Base-by-base conservation (phyloP, 2,329 filamentous ascomycete species). In the Diaporthe capsici region DNA sequence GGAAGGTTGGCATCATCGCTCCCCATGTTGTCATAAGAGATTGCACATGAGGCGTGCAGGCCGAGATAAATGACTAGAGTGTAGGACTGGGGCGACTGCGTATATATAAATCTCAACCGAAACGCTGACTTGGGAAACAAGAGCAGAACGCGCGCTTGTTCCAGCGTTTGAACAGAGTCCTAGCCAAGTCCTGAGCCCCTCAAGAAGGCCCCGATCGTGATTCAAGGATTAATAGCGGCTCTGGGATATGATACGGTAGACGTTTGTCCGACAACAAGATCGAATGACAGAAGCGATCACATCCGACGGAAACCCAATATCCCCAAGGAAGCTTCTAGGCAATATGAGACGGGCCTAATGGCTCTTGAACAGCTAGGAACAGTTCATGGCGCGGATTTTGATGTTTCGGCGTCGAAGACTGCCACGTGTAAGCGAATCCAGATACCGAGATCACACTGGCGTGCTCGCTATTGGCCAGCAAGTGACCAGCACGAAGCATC, bases 271-370 rank as follows among this genome's bases (percentile, higher is more conserved):
- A 37, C 12, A 39, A 22, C 49, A 42, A 70, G 49, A 70, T 70
- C 49, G 49, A 70, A 70, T 70, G 49, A n/a, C 65, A 55, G 49
- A 42, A 31, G 65, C 47, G 42, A 55, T 70, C 65, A 70, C 47
- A 55, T 34, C 65, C 25, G 65, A 70, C 25, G 65, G 34, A 70
- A 70, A 70, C 65, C n/a, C 47, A 28, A 31, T 39, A 17, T 28
- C 22, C 47, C 49, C n/a, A 55, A 55, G 49, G 55, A 70, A 70
- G 65, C 49, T 70, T 55, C 47, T 8, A 39, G 49, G n/a, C 49
- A 51, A 70, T 70, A 55, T 55, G 65, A 70, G 65, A 70, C 65
- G 49, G 34, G 31, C 63, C 65, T 68, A 53, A 53, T 68, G 47
- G 15, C 12, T 55, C 15, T 70, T 53, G 34, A 53, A 25, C 44